Conservation (phyloP, 1,284 basidiomycete genomes). For the Cutaneotrichosporon mucoides region DNA sequence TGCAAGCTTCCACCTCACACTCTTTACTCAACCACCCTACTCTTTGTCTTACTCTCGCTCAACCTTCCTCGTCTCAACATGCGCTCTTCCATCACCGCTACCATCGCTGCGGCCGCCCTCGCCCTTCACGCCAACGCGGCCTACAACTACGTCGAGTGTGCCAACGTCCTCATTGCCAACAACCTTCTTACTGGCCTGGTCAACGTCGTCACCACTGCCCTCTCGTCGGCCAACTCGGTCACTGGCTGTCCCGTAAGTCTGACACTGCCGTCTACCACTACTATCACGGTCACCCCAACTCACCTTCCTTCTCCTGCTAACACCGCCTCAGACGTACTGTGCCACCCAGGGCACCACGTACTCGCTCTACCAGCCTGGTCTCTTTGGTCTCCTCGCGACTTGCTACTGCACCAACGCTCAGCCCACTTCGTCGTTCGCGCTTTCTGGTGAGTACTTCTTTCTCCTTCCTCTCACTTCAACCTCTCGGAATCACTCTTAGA, state of each 20-base stretch:
- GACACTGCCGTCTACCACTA: too few species aligned
- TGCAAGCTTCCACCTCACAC: neutral
- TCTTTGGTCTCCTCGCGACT: slow-evolving; percentile 5
- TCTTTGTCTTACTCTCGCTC: neutral
- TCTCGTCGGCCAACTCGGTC: neutral
- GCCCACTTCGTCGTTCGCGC: neutral
- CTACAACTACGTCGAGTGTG: slow-evolving; percentile 7
- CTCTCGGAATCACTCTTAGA: neutral
- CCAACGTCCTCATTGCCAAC: neutral
- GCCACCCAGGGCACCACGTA: neutral
- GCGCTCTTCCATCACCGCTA: too few species aligned
- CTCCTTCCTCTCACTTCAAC: neutral
- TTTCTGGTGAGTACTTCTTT: neutral
- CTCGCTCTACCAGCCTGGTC: slow-evolving; percentile 12
- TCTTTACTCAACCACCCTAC: neutral
- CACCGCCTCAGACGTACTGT: neutral
- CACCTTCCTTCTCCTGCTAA: neutral
- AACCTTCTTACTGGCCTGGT: slow-evolving; percentile 4
- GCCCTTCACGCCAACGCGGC: neutral
- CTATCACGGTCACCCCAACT: too few species aligned
- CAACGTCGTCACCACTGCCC: slow-evolving; percentile 4
- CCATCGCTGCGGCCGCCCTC: neutral
- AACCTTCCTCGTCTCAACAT: neutral
- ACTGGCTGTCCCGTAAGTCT: slow-evolving; percentile 6
- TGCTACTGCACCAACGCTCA: slow-evolving; percentile 3